Evolutionary conservation across 2,329 filamentous ascomycete genomes (phyloP).

Genomic region (Trichoderma koningii): DNA sequence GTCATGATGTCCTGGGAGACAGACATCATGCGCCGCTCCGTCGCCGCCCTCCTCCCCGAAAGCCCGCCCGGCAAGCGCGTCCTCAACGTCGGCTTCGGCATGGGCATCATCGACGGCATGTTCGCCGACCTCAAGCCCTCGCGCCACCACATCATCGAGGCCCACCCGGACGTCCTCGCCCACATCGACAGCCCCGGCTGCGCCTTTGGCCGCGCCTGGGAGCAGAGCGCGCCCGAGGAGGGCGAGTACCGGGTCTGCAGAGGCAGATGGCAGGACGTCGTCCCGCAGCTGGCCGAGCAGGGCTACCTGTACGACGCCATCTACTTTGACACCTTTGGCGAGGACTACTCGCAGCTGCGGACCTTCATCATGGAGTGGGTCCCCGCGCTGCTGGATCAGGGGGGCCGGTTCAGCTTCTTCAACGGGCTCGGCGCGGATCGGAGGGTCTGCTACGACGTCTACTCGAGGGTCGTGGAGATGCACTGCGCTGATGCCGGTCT

Average conservation of each 20-base stretch:
- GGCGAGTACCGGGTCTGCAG: slow-evolving; percentile 71
- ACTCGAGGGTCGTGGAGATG: slow-evolving; percentile 87
- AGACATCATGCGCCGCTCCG: slow-evolving; percentile 79
- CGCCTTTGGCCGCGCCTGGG: slow-evolving; percentile 59
- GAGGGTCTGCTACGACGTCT: slow-evolving; percentile 93
- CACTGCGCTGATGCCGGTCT: slow-evolving; percentile 86
- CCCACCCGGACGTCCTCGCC: slow-evolving; percentile 74
- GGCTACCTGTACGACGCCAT: slow-evolving; percentile 80
- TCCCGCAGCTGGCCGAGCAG: slow-evolving; percentile 66
- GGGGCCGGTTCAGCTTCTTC: slow-evolving; percentile 82
- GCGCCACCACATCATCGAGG: slow-evolving; percentile 82
- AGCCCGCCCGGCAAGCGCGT: slow-evolving; percentile 61
- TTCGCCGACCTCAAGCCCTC: slow-evolving; percentile 69
- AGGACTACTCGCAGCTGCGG: slow-evolving; percentile 83
- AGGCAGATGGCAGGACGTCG: slow-evolving; percentile 77
- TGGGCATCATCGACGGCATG: slow-evolving; percentile 83
- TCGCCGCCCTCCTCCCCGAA: slow-evolving; percentile 62
- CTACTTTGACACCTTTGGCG: slow-evolving; percentile 97
- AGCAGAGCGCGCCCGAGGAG: slow-evolving; percentile 55
- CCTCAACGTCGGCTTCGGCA: slow-evolving; percentile 86
- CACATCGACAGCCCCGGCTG: slow-evolving; percentile 56
- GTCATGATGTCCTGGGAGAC: slow-evolving; percentile 96
- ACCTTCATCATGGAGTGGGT: slow-evolving; percentile 88
- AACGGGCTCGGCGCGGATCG: slow-evolving; percentile 91
- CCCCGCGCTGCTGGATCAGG: slow-evolving; percentile 71